Evolutionary conservation across 2,329 filamentous ascomycete genomes (phyloP).

Genomic region (Pseudopyricularia cyperi): DNA sequence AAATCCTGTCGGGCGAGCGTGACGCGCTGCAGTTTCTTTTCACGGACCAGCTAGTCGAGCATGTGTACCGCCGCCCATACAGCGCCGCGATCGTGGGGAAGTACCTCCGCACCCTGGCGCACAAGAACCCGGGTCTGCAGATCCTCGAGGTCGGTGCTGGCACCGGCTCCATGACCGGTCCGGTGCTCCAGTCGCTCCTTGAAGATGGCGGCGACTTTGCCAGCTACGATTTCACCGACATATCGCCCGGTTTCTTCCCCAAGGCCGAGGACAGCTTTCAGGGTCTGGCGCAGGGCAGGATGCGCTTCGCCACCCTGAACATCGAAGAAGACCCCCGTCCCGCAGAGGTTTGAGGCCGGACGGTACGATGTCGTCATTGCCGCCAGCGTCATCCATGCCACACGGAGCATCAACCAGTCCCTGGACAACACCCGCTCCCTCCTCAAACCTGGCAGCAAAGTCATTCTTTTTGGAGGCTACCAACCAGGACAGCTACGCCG

Average conservation of each 20-base stretch:
- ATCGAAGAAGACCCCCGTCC: conserved; percentile 15
- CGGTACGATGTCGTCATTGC: conserved; percentile 17
- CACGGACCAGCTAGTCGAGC: too few species aligned
- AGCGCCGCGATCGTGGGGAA: too few species aligned
- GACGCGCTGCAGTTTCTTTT: conserved; percentile 14
- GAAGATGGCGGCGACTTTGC: neutral
- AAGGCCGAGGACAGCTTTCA: conserved; percentile 14
- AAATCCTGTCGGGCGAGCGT: conserved; percentile 9
- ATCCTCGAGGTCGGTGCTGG: conserved; percentile 24
- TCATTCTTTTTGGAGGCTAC: conserved; percentile 12
- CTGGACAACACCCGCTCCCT: conserved; percentile 11
- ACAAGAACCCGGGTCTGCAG: conserved; percentile 18
- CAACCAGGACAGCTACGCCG: neutral
- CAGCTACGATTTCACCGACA: conserved; percentile 24
- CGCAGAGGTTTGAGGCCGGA: conserved; percentile 13
- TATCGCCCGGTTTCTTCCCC: conserved; percentile 23
- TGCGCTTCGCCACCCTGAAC: conserved; percentile 21
- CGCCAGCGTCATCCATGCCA: conserved; percentile 13
- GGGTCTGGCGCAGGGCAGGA: conserved; percentile 7
- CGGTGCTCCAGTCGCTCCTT: conserved; percentile 10
- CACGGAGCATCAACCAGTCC: conserved; percentile 10
- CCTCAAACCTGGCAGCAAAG: conserved; percentile 12
- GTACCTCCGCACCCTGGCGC: conserved; percentile 5
- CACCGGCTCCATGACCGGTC: conserved; percentile 17
- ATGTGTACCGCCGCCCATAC: too few species aligned